phyloP scores from a whole-genome alignment of 441 rosid genomes.

The Gossypium davidsonii region DNA sequence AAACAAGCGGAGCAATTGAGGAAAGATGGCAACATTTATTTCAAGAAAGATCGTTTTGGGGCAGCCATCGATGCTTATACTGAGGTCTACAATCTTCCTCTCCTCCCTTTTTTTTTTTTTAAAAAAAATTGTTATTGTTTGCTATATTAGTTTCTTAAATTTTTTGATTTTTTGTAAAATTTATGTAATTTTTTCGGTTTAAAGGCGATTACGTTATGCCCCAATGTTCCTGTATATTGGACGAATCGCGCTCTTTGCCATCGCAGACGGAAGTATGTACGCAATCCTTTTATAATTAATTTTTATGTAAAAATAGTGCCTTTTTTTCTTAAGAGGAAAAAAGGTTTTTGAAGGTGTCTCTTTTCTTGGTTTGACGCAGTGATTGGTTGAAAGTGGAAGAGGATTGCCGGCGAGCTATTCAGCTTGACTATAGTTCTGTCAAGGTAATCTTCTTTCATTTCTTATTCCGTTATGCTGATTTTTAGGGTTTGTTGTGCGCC shows the following conservation, averaged over 20 bases:
- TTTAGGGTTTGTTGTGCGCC: background rate
- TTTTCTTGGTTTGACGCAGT: conserved; percentile 29
- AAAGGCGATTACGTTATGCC: conserved; percentile 83
- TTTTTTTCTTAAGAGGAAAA: background rate
- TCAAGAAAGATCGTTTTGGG: conserved; percentile 60
- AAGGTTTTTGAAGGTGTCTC: background rate
- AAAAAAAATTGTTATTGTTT: background rate
- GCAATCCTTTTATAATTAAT: background rate
- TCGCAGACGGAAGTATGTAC: conserved; percentile 72
- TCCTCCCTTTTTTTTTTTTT: background rate
- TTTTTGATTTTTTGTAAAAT: background rate
- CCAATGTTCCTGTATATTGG: conserved; percentile 77
- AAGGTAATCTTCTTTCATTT: conserved; percentile 40
- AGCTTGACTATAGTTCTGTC: conserved; percentile 58
- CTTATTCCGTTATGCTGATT: background rate
- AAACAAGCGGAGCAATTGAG: conserved; percentile 70
- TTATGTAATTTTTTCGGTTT: background rate
- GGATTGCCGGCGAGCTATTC: conserved; percentile 70
- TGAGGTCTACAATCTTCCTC: conserved; percentile 40
- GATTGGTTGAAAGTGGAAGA: conserved; percentile 82
- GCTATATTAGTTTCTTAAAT: background rate
- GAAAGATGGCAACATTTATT: conserved; percentile 59
- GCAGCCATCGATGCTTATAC: conserved; percentile 96
- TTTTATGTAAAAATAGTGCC: background rate
- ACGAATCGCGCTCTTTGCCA: conserved; percentile 91